Conservation (phyloP, 2,329 filamentous ascomycete species). For the Zymoseptoria pseudotritici region DNA sequence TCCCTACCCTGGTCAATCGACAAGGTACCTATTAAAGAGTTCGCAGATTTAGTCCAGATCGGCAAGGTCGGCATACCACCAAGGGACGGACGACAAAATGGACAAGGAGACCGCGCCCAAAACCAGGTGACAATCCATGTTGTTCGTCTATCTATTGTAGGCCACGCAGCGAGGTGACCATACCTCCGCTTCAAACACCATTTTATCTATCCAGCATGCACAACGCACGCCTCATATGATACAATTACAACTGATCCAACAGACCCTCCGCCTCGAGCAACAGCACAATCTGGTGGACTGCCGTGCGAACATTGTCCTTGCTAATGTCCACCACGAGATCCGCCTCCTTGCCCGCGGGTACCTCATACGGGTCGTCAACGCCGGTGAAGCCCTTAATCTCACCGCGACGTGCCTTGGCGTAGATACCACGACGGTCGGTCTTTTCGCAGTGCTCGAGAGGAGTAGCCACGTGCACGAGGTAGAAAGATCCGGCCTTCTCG, state of each 20-base stretch:
- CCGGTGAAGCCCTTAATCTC: slow-evolving; percentile 98
- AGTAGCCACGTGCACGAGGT: slow-evolving; percentile 90
- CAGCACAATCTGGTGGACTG: slow-evolving; percentile 94
- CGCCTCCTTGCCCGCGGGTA: slow-evolving; percentile 69
- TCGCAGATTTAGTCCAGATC: background rate
- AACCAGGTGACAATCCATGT: background rate
- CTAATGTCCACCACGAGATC: slow-evolving; percentile 78
- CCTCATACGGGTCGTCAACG: slow-evolving; percentile 94
- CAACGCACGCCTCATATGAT: background rate
- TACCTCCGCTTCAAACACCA: background rate
- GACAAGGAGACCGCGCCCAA: background rate
- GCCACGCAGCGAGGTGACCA: background rate
- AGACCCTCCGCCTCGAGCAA: slow-evolving; percentile 84
- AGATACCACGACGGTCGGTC: slow-evolving; percentile 89
- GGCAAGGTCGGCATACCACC: background rate
- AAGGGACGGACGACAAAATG: background rate
- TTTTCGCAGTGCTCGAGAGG: slow-evolving; percentile 87
- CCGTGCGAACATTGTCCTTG: slow-evolving; percentile 82
- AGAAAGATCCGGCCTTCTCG: slow-evolving; percentile 84
- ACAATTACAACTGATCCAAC: slow-evolving; percentile 55
- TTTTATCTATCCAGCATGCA: background rate
- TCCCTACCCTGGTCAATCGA: background rate
- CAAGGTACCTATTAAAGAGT: background rate
- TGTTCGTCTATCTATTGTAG: background rate
- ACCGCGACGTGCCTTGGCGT: slow-evolving; percentile 71